A percentile compares a stretch with the other conserved stretches of the same genome.
Conservation (phyloP, 2,329 filamentous ascomycete species). For the Drechslerella coelobrocha region DNA sequence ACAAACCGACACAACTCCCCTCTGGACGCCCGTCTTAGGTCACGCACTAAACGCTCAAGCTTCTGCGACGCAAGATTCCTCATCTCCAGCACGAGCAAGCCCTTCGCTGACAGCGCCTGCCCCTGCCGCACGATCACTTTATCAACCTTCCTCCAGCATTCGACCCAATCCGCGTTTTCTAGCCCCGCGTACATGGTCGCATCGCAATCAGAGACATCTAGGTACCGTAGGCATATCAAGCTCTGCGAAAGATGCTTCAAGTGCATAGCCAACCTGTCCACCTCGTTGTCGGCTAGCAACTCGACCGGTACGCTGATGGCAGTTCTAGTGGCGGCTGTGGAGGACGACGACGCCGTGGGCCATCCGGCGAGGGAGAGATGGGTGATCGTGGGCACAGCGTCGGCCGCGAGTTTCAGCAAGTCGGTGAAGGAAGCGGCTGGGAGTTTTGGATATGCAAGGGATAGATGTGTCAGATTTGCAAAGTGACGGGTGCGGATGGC, state of each 20-base stretch:
- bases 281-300: background rate
- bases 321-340: slow-evolving; percentile 45
- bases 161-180: slow-evolving; percentile 49
- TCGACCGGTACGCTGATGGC: background rate
- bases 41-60: slow-evolving; percentile 17
- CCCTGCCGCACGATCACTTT: slow-evolving; percentile 51
- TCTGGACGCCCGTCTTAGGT: slow-evolving; percentile 16
- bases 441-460: slow-evolving; percentile 52
- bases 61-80: slow-evolving; percentile 23
- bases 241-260: slow-evolving; percentile 50
- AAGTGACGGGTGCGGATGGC: slow-evolving; percentile 44
- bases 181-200: slow-evolving; percentile 46
- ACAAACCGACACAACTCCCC: slow-evolving; percentile 39
- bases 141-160: slow-evolving; percentile 53
- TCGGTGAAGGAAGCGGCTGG: slow-evolving; percentile 22
- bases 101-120: slow-evolving; percentile 35
- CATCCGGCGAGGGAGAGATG: slow-evolving; percentile 54
- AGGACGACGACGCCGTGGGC: slow-evolving; percentile 26
- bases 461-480: slow-evolving; percentile 52
- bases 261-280: slow-evolving; percentile 12
- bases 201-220: slow-evolving; percentile 52
- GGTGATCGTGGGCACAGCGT: slow-evolving; percentile 52
- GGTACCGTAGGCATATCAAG: slow-evolving; percentile 52
- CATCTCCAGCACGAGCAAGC: slow-evolving; percentile 15
- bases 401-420: slow-evolving; percentile 33